These are phyloP conservation scores for Phanerochaete sordida DNA, from an alignment of 768 basidiomycete genomes.

Conservation along the genomic window DNA sequence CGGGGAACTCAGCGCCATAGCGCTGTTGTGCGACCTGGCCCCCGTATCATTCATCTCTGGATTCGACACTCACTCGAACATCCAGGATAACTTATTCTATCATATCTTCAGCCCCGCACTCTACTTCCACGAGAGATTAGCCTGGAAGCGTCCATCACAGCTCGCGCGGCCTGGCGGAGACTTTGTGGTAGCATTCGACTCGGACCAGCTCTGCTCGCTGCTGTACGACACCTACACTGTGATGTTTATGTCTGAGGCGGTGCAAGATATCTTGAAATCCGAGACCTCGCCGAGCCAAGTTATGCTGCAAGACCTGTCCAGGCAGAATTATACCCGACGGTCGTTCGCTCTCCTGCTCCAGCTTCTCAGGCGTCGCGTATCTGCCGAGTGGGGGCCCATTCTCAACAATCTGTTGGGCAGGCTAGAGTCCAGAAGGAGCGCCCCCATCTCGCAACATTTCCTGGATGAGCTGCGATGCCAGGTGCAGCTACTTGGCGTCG, in stretches of 20 bases:
- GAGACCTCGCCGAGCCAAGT: not conserved
- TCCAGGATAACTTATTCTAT: slow-evolving; percentile 34
- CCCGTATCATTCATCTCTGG: slow-evolving; percentile 39
- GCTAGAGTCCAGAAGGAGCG: slow-evolving; percentile 19
- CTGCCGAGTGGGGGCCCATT: slow-evolving; percentile 38
- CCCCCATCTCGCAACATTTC: slow-evolving; percentile 27
- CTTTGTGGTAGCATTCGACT: slow-evolving; percentile 23
- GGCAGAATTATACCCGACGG: slow-evolving; percentile 39
- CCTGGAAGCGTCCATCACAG: slow-evolving; percentile 33
- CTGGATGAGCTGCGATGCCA: slow-evolving; percentile 47
- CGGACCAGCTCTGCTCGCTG: slow-evolving; percentile 31
- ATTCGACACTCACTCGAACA: slow-evolving; percentile 37
- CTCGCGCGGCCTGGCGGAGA: slow-evolving; percentile 3
- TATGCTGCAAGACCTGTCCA: not conserved
- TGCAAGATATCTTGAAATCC: slow-evolving; percentile 3
- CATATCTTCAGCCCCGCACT: not conserved
- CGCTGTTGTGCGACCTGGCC: slow-evolving; percentile 37
- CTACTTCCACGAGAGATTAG: slow-evolving; percentile 35
- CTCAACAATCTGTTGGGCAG: slow-evolving; percentile 33
- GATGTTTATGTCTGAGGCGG: slow-evolving; percentile 42
- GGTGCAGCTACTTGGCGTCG: slow-evolving; percentile 37
- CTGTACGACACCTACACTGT: slow-evolving; percentile 40
- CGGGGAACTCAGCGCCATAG: slow-evolving; percentile 37
- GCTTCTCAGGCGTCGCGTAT: slow-evolving; percentile 32
- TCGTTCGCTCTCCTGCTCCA: slow-evolving; percentile 45